phyloP scores from a whole-genome alignment of 106 monocot species.

The Posidonia australis region DNA sequence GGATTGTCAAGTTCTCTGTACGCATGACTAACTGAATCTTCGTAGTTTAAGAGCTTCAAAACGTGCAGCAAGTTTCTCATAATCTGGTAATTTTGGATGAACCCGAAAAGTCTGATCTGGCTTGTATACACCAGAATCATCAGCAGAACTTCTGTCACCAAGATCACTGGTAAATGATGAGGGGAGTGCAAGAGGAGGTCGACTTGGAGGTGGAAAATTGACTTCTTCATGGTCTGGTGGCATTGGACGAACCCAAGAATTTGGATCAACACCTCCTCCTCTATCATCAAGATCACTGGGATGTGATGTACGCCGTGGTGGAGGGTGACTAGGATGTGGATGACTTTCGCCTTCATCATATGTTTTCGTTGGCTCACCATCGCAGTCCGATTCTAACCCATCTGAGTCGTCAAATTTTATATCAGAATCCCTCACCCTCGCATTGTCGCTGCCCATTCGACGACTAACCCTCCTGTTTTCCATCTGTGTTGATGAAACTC shows the following conservation, averaged over 20 bases:
- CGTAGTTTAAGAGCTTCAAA: constrained; percentile 60
- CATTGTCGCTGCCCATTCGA: too few species aligned
- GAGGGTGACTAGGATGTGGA: constrained; percentile 25
- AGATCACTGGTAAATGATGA: not conserved
- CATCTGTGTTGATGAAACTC: not conserved
- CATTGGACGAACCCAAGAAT: not conserved
- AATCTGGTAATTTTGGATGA: constrained; percentile 89
- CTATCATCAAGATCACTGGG: too few species aligned
- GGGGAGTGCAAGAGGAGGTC: constrained; percentile 12
- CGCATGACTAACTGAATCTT: constrained; percentile 6
- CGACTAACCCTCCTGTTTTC: constrained; percentile 16
- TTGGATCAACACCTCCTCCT: not conserved
- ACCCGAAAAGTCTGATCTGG: constrained; percentile 27
- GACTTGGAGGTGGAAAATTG: not conserved
- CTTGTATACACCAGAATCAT: not conserved
- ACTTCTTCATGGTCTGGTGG: not conserved
- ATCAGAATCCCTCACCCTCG: constrained; percentile 17
- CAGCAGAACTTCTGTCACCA: not conserved
- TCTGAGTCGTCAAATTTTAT: constrained; percentile 90
- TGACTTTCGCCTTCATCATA: not conserved
- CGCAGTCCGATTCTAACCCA: constrained; percentile 41
- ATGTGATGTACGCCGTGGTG: too few species aligned
- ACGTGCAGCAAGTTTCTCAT: constrained; percentile 61
- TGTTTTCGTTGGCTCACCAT: constrained; percentile 18
- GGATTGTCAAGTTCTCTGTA: not conserved